A percentile compares a stretch with the other conserved stretches of the same genome.
phyloP scores from a whole-genome alignment of 306 rosid genomes.

The Quillaja saponaria region DNA sequence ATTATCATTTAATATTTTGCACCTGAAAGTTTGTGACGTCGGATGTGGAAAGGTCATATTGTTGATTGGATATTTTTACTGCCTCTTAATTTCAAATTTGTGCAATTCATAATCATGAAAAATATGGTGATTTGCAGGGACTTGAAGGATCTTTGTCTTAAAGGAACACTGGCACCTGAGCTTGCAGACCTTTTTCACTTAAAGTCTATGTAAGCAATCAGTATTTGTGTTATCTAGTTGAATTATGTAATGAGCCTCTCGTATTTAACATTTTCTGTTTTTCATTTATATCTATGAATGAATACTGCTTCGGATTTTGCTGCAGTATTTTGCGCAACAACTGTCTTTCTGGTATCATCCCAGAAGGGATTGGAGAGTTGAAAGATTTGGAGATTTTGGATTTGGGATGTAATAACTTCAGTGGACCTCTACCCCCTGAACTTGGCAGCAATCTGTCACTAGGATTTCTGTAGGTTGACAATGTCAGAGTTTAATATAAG shows the following conservation, averaged over 20 bases:
- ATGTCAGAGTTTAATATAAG: constrained; percentile 19
- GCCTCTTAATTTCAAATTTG: constrained; percentile 5
- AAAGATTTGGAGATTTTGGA: constrained; percentile 84
- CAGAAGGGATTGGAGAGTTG: constrained; percentile 56
- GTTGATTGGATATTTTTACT: constrained; percentile 6
- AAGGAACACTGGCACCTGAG: constrained; percentile 71
- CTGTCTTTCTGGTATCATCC: constrained; percentile 68
- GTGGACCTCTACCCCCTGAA: constrained; percentile 61
- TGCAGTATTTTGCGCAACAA: constrained; percentile 84
- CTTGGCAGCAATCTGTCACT: constrained; percentile 68
- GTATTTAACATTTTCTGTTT: constrained; percentile 4
- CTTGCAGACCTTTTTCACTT: constrained; percentile 60
- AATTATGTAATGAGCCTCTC: constrained; percentile 7
- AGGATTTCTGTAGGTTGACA: constrained; percentile 68
- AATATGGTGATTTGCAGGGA: constrained; percentile 47
- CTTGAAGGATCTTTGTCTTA: constrained; percentile 77
- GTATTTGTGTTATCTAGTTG: constrained; percentile 11
- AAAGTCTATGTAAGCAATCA: constrained; percentile 69
- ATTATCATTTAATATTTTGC: not conserved
- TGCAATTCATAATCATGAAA: constrained; percentile 18
- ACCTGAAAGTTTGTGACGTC: not conserved
- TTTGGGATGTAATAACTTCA: constrained; percentile 82
- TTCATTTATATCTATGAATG: constrained; percentile 28
- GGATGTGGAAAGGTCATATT: constrained; percentile 11
- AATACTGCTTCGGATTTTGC: constrained; percentile 20